Evolutionary conservation across 2,329 filamentous ascomycete genomes (phyloP), one percentile per base, ranked within the genome.

Genomic region (Arthrobotrys entomopaga): DNA sequence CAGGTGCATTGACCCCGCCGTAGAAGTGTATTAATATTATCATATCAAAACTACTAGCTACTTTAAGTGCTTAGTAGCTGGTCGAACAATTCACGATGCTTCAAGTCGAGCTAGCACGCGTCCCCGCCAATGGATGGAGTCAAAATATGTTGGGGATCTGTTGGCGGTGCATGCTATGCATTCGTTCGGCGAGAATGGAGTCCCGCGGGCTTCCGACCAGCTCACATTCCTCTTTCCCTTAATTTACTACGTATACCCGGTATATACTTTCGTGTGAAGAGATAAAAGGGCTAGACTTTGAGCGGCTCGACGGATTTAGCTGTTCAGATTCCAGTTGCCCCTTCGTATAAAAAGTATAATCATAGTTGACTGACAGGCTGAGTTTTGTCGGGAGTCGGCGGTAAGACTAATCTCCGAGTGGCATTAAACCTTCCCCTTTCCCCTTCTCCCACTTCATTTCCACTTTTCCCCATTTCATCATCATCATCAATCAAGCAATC

Each of bases 361-460:
- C 10, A 34, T 13, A n/a, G 6, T 46, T 46, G n/a, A n/a, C n/a
- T n/a, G n/a, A n/a, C n/a, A n/a, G n/a, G 15, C 42, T 46, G 42
- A 46, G 42, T 46, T 46, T 46, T 16, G 15, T 38, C 42, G 56
- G 56, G 19, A 59, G 56, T 59, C 56, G 56, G 56, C 16, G 56
- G 19, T 59, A 26, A 48, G 16, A 2, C 13, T 59, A 59, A 59
- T 59, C 56, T 59, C 56, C 56, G 56, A 59, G 40, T n/a, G 19
- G 19, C 42, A 8, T 11, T 26, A 26, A 43, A 3, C 38, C 46
- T 48, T 4, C 6, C 13, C 19, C 42, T 29, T 24, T 53, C 16
- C 56, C 40, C n/a, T 34, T 61, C 56, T 40, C 38, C 56, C 46
- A 13, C 15, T 46, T 46, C 42, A 46, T 46, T 46, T 46, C 42